Evolutionary conservation across 2,329 filamentous ascomycete species (phyloP).

Genomic region (Coleophoma crateriformis): DNA sequence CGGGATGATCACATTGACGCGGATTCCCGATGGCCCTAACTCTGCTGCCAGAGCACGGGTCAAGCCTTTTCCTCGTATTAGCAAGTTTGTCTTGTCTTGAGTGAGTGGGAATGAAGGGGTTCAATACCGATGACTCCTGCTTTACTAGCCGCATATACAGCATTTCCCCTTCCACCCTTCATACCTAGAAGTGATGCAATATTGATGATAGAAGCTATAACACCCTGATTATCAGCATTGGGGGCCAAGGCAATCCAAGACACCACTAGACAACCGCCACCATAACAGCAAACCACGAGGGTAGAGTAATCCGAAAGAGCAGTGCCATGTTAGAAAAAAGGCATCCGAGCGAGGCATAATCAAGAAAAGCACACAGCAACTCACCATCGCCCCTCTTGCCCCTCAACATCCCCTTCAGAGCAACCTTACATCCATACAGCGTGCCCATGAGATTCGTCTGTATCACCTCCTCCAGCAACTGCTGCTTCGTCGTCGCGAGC

Average conservation of each 20-base stretch:
- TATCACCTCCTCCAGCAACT: slow-evolving; percentile 51
- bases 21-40: slow-evolving; percentile 53
- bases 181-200: slow-evolving; percentile 69
- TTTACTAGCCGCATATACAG: slow-evolving; percentile 74
- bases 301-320: background rate
- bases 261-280: background rate
- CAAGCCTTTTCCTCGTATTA: slow-evolving; percentile 42
- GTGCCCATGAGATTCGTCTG: slow-evolving; percentile 66
- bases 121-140: slow-evolving; percentile 66
- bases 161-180: slow-evolving; percentile 64
- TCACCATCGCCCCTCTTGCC: slow-evolving; percentile 19
- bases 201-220: slow-evolving; percentile 68
- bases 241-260: background rate
- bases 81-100: slow-evolving; percentile 2
- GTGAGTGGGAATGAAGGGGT: background rate
- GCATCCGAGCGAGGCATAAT: background rate
- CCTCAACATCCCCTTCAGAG: slow-evolving; percentile 42
- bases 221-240: background rate
- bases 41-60: slow-evolving; percentile 63
- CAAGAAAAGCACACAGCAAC: slow-evolving; percentile 5
- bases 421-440: slow-evolving; percentile 52
- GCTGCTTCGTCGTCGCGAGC: slow-evolving; percentile 47
- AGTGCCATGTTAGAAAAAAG: background rate
- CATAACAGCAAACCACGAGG: background rate
- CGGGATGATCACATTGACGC: slow-evolving; percentile 76